Evolutionary conservation across 176 grass and related monocot genomes (phyloP), one percentile per base, ranked within the genome.

Genomic region (Puya raimondii): DNA sequence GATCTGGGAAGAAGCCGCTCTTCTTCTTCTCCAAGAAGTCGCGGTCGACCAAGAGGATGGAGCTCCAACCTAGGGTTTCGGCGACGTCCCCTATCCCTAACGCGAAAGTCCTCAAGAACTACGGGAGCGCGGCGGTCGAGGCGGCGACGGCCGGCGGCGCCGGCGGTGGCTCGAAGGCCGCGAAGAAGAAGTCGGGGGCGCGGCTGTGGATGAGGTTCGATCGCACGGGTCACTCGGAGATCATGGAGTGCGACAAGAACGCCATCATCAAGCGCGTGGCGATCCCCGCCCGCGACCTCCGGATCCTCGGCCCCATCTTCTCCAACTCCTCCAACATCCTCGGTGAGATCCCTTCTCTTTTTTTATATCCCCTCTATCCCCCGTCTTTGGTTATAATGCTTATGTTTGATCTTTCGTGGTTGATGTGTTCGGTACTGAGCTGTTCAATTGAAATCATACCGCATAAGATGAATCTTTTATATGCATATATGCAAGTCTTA

Each of bases 291-390:
- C 84, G 90, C 23, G 90, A 99, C 51, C 79, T 99, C 17, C 85
- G 90, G 50, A 93, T 99, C 65, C 84, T 99, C 23, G 87, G 90
- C 14, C 94, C 90, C 17, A 75, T 99, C 65, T 99, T 99, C 82
- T 93, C 94, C 56, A 87, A 91, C n/a, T 91, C 94, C 64, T 99
- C 94, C 11, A 99, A 74, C 79, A 99, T 99, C 74, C 81, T 99
- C 12, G 90, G 94, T 97, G 74, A 90, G 86, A 53, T 8, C 15
- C 23, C 21, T 61, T 15, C 42, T 71, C 18, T 26, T 12, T 2
- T 29, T 50, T 70, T 65, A 65, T 14, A 20, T 73, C 16, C 59
- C 12, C 47, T 11, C 53, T 42, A 42, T 42, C 33, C 33, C 33
- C 33, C 33, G 12, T 9, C 47, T 67, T 78, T 65, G 16, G 16